A percentile compares a stretch with the other conserved stretches of the same genome.
These are phyloP conservation scores for Globisporangium megalacanthum DNA, from an alignment of 352 stramenopile species.

Conservation along the genomic window DNA sequence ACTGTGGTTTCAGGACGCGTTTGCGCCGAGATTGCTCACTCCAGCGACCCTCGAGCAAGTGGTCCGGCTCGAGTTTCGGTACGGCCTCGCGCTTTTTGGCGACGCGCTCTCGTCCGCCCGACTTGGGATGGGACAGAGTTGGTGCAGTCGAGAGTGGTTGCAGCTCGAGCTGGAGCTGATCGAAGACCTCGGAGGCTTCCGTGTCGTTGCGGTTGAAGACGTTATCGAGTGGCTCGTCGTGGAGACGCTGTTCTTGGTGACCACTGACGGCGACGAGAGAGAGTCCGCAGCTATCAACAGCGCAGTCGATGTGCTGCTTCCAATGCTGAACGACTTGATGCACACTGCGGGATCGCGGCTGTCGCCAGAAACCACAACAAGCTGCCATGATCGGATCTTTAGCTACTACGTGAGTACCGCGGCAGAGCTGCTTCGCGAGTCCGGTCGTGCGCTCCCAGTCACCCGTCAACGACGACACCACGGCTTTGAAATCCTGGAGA, in stretches of 20 bases:
- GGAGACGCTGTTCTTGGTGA: conserved; percentile 4
- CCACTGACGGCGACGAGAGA: neutral
- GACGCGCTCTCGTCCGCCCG: neutral
- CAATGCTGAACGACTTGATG: conserved; percentile 13
- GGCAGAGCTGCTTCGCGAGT: neutral
- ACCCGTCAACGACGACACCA: conserved; percentile 6
- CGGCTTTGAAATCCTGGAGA: conserved; percentile 13
- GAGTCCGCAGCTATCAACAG: neutral
- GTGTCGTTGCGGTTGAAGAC: neutral
- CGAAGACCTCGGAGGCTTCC: conserved; percentile 1
- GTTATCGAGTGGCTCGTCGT: conserved; percentile 13
- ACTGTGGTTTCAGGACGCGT: conserved; percentile 5
- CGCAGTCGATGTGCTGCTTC: conserved; percentile 5
- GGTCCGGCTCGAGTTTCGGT: conserved; percentile 14
- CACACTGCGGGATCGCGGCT: conserved; percentile 1
- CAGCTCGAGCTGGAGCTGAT: conserved; percentile 8
- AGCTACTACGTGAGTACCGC: conserved; percentile 1
- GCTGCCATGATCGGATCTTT: conserved; percentile 1
- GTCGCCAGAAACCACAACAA: neutral
- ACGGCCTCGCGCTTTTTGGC: conserved; percentile 10
- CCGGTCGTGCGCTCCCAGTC: neutral
- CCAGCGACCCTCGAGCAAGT: neutral
- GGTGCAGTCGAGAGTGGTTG: conserved; percentile 4
- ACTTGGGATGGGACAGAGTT: neutral
- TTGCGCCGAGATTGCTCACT: neutral